Conservation (phyloP, 1,284 basidiomycete genomes). For the Sanguinoderma infundibulare region DNA sequence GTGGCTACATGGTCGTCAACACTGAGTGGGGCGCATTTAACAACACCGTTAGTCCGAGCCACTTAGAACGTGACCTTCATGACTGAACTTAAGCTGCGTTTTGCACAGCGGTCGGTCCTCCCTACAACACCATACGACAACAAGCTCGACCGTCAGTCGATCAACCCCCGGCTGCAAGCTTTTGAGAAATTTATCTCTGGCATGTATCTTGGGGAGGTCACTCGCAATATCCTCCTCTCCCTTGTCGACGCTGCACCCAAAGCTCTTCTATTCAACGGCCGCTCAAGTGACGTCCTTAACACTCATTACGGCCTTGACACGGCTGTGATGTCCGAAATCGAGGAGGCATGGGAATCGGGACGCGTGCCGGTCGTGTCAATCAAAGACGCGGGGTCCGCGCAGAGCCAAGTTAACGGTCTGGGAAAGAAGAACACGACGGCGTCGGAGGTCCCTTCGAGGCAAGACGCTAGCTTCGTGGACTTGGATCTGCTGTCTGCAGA, state of each 20-base stretch:
- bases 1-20: slow-evolving; percentile 92
- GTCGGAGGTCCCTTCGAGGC: slow-evolving; percentile 20
- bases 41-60: slow-evolving; percentile 65
- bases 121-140: slow-evolving; percentile 95
- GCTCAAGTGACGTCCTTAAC: slow-evolving; percentile 76
- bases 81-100: background rate
- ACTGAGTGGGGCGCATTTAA: slow-evolving; percentile 98
- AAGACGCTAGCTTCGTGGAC: slow-evolving; percentile 32
- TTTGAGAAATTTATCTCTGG: slow-evolving; percentile 99
- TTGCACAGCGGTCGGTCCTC: slow-evolving; percentile 78
- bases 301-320: slow-evolving; percentile 95
- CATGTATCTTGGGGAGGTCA: slow-evolving; percentile 98
- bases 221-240: slow-evolving; percentile 84
- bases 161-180: slow-evolving; percentile 92
- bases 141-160: slow-evolving; percentile 89
- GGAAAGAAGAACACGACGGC: slow-evolving; percentile 19
- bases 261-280: slow-evolving; percentile 81
- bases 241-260: slow-evolving; percentile 82
- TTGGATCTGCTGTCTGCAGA: slow-evolving; percentile 29
- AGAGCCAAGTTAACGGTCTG: background rate
- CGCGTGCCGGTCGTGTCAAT: slow-evolving; percentile 28
- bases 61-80: slow-evolving; percentile 10
- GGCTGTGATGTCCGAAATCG: slow-evolving; percentile 88
- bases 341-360: slow-evolving; percentile 68
- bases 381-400: slow-evolving; percentile 5